A percentile compares a stretch with the other conserved stretches of the same genome.
Evolutionary conservation across 371 early-diverging fungal species (phyloP).

Genomic region (Batrachochytrium dendrobatidis): DNA sequence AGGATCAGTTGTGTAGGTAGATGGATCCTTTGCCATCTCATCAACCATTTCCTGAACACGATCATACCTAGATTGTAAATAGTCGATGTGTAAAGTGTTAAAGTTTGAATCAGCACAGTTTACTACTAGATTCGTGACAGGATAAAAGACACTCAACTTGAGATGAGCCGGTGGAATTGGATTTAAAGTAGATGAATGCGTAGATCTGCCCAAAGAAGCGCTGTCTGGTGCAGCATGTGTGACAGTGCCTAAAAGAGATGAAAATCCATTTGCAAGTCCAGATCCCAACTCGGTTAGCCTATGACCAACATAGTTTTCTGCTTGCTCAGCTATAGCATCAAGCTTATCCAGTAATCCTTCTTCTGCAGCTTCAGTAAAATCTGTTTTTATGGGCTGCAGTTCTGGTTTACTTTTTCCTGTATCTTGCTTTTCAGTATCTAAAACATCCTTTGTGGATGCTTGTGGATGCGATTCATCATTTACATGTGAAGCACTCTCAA

Average conservation of each 20-base stretch:
- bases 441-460: too few relatives aligned
- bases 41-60: conserved; percentile 26
- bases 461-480: too few relatives aligned
- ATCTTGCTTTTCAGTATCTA: too few relatives aligned
- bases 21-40: conserved; percentile 14
- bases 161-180: too few relatives aligned
- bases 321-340: conserved; percentile 6
- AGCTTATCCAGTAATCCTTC: conserved; percentile 1
- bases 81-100: neutral
- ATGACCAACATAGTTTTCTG: conserved; percentile 1
- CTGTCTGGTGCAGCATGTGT: neutral
- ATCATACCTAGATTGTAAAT: conserved; percentile 21
- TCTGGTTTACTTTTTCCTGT: too few relatives aligned
- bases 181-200: too few relatives aligned
- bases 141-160: too few relatives aligned
- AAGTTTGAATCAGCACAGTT: neutral
- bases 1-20: conserved; percentile 26
- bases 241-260: neutral
- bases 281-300: neutral
- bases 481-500: too few relatives aligned
- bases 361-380: too few relatives aligned
- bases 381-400: too few relatives aligned
- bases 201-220: too few relatives aligned
- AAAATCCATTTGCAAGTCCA: neutral
- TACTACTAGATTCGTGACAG: too few relatives aligned